Conservation (phyloP, 2,329 filamentous ascomycete genomes). For the Mycosphaerella sp. region DNA sequence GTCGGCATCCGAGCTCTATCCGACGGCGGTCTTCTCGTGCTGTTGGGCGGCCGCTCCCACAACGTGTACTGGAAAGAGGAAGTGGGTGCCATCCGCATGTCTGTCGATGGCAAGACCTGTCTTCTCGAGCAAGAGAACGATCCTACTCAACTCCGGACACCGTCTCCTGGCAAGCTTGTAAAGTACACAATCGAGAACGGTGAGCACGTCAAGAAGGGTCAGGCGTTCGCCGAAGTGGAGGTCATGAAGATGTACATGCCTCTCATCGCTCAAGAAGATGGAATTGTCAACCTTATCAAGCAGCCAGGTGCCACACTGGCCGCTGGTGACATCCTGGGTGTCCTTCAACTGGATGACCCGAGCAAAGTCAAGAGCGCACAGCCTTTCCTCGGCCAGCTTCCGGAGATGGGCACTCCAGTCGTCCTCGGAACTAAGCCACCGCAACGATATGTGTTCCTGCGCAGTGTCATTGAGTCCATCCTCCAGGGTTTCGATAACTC, state of each 20-base stretch:
- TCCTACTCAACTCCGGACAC: conserved; percentile 90
- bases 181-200: conserved; percentile 97
- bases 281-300: conserved; percentile 97
- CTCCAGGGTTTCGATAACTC: conserved; percentile 94
- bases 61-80: conserved; percentile 99
- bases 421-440: conserved; percentile 86
- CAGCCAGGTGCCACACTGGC: conserved; percentile 97
- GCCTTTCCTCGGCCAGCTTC: conserved; percentile 85
- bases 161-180: conserved; percentile 94
- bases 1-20: conserved; percentile 88
- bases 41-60: conserved; percentile 88
- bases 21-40: conserved; percentile 85
- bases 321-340: conserved; percentile 97
- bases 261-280: conserved; percentile 86
- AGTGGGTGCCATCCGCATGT: conserved; percentile 88
- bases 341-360: conserved; percentile 89
- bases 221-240: conserved; percentile 93
- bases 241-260: conserved; percentile 99
- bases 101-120: conserved; percentile 97
- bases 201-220: conserved; percentile 82
- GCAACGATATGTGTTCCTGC: conserved; percentile 73
- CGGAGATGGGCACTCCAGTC: conserved; percentile 76
- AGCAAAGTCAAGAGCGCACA: conserved; percentile 94
- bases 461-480: conserved; percentile 77
- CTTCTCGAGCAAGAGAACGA: conserved; percentile 98